phyloP scores from a whole-genome alignment of 2,329 filamentous ascomycete species.

The Penicillium sp. region DNA sequence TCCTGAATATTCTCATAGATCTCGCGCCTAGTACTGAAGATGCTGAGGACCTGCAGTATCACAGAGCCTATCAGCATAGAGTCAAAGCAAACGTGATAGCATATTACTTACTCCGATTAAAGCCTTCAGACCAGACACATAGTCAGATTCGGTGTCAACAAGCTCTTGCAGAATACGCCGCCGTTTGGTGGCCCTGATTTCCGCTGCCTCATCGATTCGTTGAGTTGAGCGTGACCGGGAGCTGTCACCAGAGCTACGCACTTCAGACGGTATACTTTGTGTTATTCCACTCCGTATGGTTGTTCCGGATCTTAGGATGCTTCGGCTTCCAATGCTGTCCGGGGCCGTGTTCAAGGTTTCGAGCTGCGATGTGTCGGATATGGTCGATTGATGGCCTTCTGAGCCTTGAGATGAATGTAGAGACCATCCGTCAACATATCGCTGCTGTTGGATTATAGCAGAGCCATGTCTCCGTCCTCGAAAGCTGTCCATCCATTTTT shows the following conservation, averaged over 20 bases:
- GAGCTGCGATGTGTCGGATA: constrained; percentile 73
- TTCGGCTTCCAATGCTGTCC: constrained; percentile 69
- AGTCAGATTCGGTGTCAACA: constrained; percentile 79
- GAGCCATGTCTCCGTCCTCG: constrained; percentile 26
- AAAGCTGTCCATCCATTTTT: constrained; percentile 40
- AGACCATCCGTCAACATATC: constrained; percentile 39
- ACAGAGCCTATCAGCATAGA: constrained; percentile 31
- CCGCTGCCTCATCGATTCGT: constrained; percentile 64
- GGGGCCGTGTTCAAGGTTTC: constrained; percentile 78
- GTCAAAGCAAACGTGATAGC: background rate
- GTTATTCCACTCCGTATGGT: constrained; percentile 58
- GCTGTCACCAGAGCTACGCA: constrained; percentile 61
- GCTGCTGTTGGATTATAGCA: constrained; percentile 20
- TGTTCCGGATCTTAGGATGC: constrained; percentile 59
- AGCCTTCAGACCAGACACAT: constrained; percentile 81
- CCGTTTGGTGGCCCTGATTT: constrained; percentile 68
- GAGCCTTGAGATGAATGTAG: constrained; percentile 22
- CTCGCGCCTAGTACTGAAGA: constrained; percentile 66
- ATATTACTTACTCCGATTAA: constrained; percentile 67
- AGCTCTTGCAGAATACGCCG: constrained; percentile 80
- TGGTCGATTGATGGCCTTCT: constrained; percentile 49
- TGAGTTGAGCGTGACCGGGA: constrained; percentile 45
- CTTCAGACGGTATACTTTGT: constrained; percentile 57
- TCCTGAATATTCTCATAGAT: constrained; percentile 76
- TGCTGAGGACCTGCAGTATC: constrained; percentile 62